Conservation (phyloP, 1,139 yeast genomes). For the Blastobotrys illinoisensis region DNA sequence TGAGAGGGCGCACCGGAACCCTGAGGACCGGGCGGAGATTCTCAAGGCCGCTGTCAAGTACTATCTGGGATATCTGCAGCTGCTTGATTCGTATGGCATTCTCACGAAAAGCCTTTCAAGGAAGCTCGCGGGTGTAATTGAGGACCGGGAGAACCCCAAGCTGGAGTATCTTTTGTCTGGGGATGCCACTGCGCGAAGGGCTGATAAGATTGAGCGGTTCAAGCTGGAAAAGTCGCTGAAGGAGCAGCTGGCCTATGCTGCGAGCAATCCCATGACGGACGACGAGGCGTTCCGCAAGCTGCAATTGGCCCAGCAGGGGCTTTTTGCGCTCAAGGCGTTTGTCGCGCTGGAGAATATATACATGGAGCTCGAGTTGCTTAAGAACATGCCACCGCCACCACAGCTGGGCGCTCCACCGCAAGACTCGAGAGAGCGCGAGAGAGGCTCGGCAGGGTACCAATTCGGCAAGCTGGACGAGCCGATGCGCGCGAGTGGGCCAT, state of each 20-base stretch:
- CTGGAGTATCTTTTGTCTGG: conserved; percentile 29
- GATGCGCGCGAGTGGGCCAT: conserved; percentile 6
- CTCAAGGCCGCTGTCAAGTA: conserved; percentile 19
- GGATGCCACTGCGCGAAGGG: conserved; percentile 54
- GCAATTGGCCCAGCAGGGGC: conserved; percentile 49
- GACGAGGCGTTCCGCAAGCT: conserved; percentile 58
- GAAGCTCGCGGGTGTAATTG: conserved; percentile 12
- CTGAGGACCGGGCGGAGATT: conserved; percentile 15
- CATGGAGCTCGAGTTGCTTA: conserved; percentile 54
- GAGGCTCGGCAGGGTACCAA: background rate
- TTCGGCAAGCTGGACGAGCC: conserved; percentile 7
- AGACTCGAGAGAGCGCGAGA: background rate
- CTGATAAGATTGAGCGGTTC: conserved; percentile 66
- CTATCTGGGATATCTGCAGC: conserved; percentile 25
- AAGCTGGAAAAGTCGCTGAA: conserved; percentile 54
- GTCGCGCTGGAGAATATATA: conserved; percentile 47
- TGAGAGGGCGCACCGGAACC: conserved; percentile 21
- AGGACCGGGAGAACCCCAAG: conserved; percentile 11
- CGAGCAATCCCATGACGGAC: conserved; percentile 37
- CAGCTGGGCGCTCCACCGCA: conserved; percentile 5
- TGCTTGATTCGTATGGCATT: conserved; percentile 21
- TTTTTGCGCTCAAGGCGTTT: conserved; percentile 50
- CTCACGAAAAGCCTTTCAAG: conserved; percentile 18
- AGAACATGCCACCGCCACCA: conserved; percentile 19
- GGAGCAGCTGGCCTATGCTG: conserved; percentile 19